Conservation (phyloP, 345 rosid species). For the Reutealis trisperma region DNA sequence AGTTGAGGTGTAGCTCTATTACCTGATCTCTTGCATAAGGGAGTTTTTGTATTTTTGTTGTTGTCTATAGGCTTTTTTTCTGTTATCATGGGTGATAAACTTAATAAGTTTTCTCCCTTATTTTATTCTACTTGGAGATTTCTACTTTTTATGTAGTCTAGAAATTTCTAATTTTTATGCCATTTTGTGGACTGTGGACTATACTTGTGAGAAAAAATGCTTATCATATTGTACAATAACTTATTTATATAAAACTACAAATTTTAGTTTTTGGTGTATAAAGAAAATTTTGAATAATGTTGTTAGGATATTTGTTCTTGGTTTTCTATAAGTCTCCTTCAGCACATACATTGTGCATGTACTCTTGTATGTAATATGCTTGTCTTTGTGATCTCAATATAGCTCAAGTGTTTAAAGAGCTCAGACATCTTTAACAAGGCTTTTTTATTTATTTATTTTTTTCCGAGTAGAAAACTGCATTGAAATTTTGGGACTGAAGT, state of each 20-base stretch:
- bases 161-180: too few species aligned
- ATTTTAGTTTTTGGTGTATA: too few species aligned
- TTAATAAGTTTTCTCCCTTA: too few species aligned
- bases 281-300: background rate
- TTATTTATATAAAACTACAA: too few species aligned
- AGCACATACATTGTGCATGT: background rate
- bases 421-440: background rate
- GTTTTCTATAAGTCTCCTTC: too few species aligned
- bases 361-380: too few species aligned
- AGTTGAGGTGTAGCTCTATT: slow-evolving; percentile 3
- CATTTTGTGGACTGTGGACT: background rate
- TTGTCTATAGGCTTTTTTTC: background rate
- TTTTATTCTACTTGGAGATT: too few species aligned
- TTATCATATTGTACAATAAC: too few species aligned
- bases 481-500: background rate
- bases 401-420: background rate
- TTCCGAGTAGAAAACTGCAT: background rate
- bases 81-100: too few species aligned
- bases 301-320: background rate
- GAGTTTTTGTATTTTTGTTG: too few species aligned
- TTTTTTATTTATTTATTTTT: too few species aligned
- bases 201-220: background rate
- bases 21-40: background rate
- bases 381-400: background rate
- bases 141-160: too few species aligned